phyloP scores from a whole-genome alignment of 2,329 filamentous ascomycete species.

The Zymoseptoria pseudotritici region DNA sequence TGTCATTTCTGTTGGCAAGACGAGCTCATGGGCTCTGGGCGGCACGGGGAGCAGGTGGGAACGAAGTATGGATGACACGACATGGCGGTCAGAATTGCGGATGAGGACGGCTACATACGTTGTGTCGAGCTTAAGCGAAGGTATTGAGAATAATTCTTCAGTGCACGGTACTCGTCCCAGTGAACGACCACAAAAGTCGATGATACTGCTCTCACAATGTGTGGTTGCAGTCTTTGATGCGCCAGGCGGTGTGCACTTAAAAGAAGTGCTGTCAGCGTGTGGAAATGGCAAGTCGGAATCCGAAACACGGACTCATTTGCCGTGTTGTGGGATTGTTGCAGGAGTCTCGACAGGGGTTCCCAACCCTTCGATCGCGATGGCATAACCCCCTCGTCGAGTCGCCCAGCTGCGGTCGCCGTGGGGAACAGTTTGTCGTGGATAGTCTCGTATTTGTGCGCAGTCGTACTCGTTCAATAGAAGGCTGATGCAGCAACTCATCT shows the following conservation, averaged over 20 bases:
- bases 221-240: not conserved
- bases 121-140: not conserved
- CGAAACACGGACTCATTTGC: not conserved
- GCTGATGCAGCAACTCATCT: too few relatives aligned
- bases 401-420: not conserved
- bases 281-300: not conserved
- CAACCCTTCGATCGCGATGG: not conserved
- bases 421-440: too few relatives aligned
- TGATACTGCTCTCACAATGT: not conserved
- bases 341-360: not conserved
- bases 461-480: too few relatives aligned
- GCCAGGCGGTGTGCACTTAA: not conserved
- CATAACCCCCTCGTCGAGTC: not conserved
- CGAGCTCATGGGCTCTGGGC: not conserved
- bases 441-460: too few relatives aligned
- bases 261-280: not conserved
- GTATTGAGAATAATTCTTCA: not conserved
- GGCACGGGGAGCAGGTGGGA: not conserved
- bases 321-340: not conserved
- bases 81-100: not conserved
- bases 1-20: not conserved
- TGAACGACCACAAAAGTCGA: not conserved
- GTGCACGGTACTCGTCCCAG: not conserved
- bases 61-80: not conserved
- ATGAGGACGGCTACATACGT: not conserved